Evolutionary conservation across 495 filamentous ascomycete genomes (phyloP), one percentile per base, ranked within the genome.

Genomic region (Aspergillus kassunensis): DNA sequence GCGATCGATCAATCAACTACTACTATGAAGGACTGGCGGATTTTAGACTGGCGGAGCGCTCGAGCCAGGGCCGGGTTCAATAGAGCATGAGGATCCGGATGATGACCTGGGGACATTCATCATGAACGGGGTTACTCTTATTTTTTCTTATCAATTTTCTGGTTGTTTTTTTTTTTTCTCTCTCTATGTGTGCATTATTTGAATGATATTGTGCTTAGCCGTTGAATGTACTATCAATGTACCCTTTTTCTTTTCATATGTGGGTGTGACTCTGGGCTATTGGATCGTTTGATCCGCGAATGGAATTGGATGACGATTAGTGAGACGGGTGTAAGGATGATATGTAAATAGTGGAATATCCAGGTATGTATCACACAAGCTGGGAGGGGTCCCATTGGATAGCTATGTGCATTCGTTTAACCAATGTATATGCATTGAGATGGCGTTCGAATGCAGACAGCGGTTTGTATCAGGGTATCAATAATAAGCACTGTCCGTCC

Each of bases 401-500:
- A n/a, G n/a, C n/a, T n/a, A n/a, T n/a, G n/a, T n/a, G n/a, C n/a
- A n/a, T n/a, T n/a, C n/a, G n/a, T n/a, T n/a, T n/a, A n/a, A n/a
- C n/a, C n/a, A n/a, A n/a, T n/a, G n/a, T n/a, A n/a, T n/a, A n/a
- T n/a, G n/a, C n/a, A n/a, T n/a, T n/a, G n/a, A n/a, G n/a, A n/a
- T n/a, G n/a, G n/a, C n/a, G n/a, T n/a, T n/a, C n/a, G n/a, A n/a
- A n/a, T n/a, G n/a, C n/a, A n/a, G n/a, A n/a, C n/a, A n/a, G n/a
- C n/a, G n/a, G n/a, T n/a, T n/a, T n/a, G 15, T 13, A 3, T 21
- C 20, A n/a, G 69, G 45, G 57, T 72, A 61, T 82, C 70, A 71
- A 56, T 75, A 80, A 54, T 80, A 79, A 46, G 63, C 64, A 54
- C 60, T 75, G 24, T 70, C 63, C 4, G 58, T 65, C 20, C 71